phyloP scores from a whole-genome alignment of 306 rosid genomes.

The Mimosa pudica region DNA sequence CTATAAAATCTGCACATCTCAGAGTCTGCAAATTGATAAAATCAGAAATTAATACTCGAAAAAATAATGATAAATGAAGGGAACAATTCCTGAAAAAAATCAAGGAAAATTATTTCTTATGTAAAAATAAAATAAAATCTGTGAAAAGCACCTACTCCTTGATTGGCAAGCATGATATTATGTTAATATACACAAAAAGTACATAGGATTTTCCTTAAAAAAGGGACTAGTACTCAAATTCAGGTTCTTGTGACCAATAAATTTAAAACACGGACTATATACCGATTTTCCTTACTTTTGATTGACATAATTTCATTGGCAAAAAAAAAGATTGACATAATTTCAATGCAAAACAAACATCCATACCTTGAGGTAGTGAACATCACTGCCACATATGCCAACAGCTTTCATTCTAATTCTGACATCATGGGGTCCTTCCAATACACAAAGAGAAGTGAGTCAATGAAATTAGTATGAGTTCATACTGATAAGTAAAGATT shows the following conservation, averaged over 20 bases:
- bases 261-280: no score
- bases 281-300: no score
- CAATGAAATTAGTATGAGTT: constrained; percentile 11
- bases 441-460: constrained; percentile 24
- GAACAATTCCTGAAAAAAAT: not conserved
- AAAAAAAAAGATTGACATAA: not conserved
- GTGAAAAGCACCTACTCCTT: no score
- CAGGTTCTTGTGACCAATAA: no score
- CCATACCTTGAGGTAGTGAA: constrained; percentile 79
- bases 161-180: no score
- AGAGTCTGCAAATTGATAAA: constrained; percentile 52
- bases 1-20: constrained; percentile 76
- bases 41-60: not conserved
- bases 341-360: constrained; percentile 16
- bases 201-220: no score
- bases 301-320: not conserved
- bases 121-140: not conserved
- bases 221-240: no score
- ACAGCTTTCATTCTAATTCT: constrained; percentile 84
- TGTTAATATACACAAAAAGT: no score
- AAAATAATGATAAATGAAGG: not conserved
- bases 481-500: not conserved
- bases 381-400: constrained; percentile 98
- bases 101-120: constrained; percentile 4
- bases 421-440: constrained; percentile 78